Conservation (phyloP, 306 rosid species). For the Citrullus colocynthis region DNA sequence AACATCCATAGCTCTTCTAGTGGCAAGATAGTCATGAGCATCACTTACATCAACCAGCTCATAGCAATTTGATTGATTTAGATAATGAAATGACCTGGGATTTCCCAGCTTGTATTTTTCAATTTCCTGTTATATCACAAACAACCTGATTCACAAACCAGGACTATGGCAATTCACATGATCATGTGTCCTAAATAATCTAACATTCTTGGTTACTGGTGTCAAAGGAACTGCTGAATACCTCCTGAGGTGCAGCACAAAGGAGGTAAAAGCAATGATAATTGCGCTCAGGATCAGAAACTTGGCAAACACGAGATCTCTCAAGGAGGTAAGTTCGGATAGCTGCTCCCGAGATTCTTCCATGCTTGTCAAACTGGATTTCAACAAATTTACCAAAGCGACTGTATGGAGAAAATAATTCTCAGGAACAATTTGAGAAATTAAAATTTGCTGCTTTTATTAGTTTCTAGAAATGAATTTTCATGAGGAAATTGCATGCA, state of each 20-base stretch:
- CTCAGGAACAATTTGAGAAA: conserved; percentile 2
- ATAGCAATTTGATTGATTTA: conserved; percentile 83
- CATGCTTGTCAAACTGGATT: conserved; percentile 92
- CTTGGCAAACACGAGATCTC: conserved; percentile 97
- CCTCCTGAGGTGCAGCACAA: conserved; percentile 99
- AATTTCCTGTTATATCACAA: conserved; percentile 58
- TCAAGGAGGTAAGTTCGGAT: conserved; percentile 93
- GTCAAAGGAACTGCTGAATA: conserved; percentile 17
- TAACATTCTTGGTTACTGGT: not conserved
- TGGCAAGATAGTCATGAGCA: conserved; percentile 91
- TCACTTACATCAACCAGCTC: conserved; percentile 79
- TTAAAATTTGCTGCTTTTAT: not conserved
- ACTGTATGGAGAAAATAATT: conserved; percentile 28
- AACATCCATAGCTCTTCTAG: conserved; percentile 97
- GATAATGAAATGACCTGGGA: conserved; percentile 89
- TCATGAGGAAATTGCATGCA: not conserved
- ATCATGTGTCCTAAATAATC: not conserved
- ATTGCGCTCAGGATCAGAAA: conserved; percentile 95
- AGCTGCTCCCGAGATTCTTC: conserved; percentile 99
- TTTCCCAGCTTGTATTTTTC: conserved; percentile 85
- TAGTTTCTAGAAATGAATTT: not conserved
- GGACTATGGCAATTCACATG: not conserved
- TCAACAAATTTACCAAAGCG: conserved; percentile 98
- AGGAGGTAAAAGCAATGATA: conserved; percentile 98
- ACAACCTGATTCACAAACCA: conserved; percentile 4